A percentile compares a stretch with the other conserved stretches of the same genome.
Conservation (phyloP, 371 early-diverging fungal species). For the Fennellomyces sp. region DNA sequence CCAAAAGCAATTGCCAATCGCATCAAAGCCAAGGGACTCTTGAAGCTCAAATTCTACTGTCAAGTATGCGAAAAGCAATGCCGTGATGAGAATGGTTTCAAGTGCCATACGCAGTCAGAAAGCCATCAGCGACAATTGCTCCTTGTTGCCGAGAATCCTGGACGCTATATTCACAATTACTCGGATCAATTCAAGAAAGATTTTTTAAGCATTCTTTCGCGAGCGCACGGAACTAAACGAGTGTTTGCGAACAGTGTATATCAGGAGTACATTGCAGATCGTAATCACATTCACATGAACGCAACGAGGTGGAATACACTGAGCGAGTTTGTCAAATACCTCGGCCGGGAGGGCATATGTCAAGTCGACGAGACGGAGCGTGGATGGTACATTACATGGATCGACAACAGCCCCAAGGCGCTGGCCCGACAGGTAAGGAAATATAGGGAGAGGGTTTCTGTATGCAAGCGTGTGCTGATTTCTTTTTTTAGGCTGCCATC, state of each 20-base stretch:
- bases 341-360: constrained; percentile 85
- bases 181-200: constrained; percentile 76
- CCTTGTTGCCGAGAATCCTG: constrained; percentile 84
- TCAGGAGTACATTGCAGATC: constrained; percentile 92
- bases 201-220: constrained; percentile 73
- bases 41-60: constrained; percentile 92
- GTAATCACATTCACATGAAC: constrained; percentile 95
- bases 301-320: constrained; percentile 91
- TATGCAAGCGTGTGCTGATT: not conserved
- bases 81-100: constrained; percentile 96
- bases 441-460: no score
- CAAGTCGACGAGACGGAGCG: constrained; percentile 90
- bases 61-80: constrained; percentile 94
- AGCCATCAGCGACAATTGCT: constrained; percentile 93
- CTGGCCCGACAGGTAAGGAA: constrained; percentile 66
- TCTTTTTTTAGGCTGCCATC: constrained; percentile 69
- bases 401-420: constrained; percentile 90
- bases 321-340: constrained; percentile 81
- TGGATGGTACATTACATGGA: constrained; percentile 91
- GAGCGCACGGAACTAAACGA: constrained; percentile 82
- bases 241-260: constrained; percentile 93
- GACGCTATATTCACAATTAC: constrained; percentile 67
- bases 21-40: constrained; percentile 93
- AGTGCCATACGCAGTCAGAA: constrained; percentile 91
- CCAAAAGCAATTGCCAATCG: constrained; percentile 86